Conservation (phyloP, 441 rosid species). For the Isatis lusitanica region DNA sequence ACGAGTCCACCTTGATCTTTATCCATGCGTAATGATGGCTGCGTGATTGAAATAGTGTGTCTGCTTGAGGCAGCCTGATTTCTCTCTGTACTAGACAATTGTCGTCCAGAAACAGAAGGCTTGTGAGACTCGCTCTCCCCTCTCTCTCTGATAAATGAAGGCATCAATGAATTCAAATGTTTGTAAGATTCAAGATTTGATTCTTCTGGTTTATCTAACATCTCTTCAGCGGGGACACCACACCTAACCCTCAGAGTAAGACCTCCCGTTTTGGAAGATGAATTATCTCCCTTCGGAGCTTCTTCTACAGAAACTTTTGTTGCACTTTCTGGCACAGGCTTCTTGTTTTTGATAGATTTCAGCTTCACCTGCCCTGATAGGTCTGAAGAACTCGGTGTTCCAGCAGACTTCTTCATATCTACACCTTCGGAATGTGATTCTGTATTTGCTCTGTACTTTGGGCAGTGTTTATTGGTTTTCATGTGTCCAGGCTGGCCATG, state of each 20-base stretch:
- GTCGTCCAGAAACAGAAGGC: constrained; percentile 69
- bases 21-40: constrained; percentile 48
- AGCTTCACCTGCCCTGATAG: constrained; percentile 54
- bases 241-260: constrained; percentile 71
- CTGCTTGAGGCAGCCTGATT: constrained; percentile 63
- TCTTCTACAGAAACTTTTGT: constrained; percentile 51
- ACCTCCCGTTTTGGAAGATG: constrained; percentile 54
- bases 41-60: constrained; percentile 58
- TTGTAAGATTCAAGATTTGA: constrained; percentile 53
- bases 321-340: constrained; percentile 48
- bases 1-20: constrained; percentile 62
- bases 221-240: constrained; percentile 58
- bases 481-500: constrained; percentile 90
- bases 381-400: constrained; percentile 56
- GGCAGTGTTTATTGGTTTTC: constrained; percentile 99
- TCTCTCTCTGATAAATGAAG: constrained; percentile 59
- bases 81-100: constrained; percentile 61
- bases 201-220: constrained; percentile 58
- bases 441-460: constrained; percentile 82
- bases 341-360: constrained; percentile 60
- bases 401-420: constrained; percentile 60
- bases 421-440: constrained; percentile 57
- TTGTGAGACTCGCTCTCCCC: constrained; percentile 63
- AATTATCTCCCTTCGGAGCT: constrained; percentile 40
- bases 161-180: constrained; percentile 53